phyloP scores from a whole-genome alignment of 2,329 filamentous ascomycete species.

The Tolypocladium capitatum region DNA sequence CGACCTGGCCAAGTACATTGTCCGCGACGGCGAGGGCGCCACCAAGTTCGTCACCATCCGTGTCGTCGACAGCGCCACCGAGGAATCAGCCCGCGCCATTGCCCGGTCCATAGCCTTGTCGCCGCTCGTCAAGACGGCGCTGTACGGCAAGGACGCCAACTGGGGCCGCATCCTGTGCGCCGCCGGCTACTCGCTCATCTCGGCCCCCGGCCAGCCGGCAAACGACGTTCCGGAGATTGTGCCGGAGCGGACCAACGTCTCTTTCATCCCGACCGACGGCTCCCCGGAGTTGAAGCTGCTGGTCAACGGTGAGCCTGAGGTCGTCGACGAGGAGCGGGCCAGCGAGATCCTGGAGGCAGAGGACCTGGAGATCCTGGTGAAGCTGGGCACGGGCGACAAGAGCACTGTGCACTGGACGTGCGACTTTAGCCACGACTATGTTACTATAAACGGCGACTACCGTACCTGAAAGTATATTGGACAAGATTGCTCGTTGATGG shows the following conservation, averaged over 20 bases:
- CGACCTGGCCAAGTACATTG: conserved; percentile 80
- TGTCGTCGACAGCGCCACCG: conserved; percentile 58
- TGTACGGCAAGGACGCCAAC: conserved; percentile 96
- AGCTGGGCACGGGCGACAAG: conserved; percentile 53
- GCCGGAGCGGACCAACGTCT: conserved; percentile 61
- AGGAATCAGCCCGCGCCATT: conserved; percentile 61
- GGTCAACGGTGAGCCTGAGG: conserved; percentile 67
- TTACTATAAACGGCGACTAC: conserved; percentile 57
- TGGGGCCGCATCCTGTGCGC: conserved; percentile 97
- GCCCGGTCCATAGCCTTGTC: conserved; percentile 82
- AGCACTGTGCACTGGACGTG: conserved; percentile 73
- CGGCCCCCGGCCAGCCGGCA: conserved; percentile 40
- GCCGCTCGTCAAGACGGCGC: conserved; percentile 88
- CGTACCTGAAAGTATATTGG: conserved; percentile 32
- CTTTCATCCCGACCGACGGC: conserved; percentile 67
- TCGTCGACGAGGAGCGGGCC: conserved; percentile 63
- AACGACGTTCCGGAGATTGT: conserved; percentile 51
- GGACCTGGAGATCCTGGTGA: conserved; percentile 67
- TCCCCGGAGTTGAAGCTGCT: conserved; percentile 62
- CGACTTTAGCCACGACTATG: conserved; percentile 74
- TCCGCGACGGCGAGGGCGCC: conserved; percentile 91
- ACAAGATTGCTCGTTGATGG: not conserved
- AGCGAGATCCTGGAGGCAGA: conserved; percentile 66
- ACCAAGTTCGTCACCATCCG: conserved; percentile 96
- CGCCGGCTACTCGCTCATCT: conserved; percentile 64